Base-by-base conservation (phyloP, 805 yeast genomes). In the Blastobotrys parvus region DNA sequence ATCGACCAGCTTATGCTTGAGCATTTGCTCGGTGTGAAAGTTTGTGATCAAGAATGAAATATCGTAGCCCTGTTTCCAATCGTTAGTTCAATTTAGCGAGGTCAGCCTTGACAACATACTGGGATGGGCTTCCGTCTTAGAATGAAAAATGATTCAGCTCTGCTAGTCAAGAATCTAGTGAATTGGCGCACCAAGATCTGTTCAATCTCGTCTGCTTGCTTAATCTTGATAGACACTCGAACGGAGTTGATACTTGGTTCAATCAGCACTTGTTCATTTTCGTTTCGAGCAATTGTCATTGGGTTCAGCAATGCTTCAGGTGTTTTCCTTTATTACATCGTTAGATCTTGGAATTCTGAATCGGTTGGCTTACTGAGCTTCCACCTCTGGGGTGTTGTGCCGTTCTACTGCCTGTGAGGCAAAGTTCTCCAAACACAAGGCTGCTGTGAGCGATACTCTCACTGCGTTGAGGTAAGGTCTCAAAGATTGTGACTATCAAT, bases 191-290 rank as follows among this genome's bases (percentile, higher is more conserved):
- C 98, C 50, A 92, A 72, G 46, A 92, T 88, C 56, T 78, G 83
- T 67, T 92, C 98, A 60, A 92, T 89, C 62, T 92, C 98, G 64
- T 92, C 98, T 10, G 95, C 94, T 65, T 92, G 98, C 64, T 92
- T 92, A 63, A 92, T 90, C 61, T 82, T 84, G 55, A 92, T 82
- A 34, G 92, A 82, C 20, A 92, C 82, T 59, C 98, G 75, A 32
- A 89, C 85, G 1, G 95, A 84, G 65, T 92, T 92, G 59, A 92
- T 82, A 49, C 94, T 82, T 10, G 97, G 88, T 62, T 92, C 98
- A 54, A 92, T 92, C 51, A 92, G 67, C 19, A 92, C 94, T 59
- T 78, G 77, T 63, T 92, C 98, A 58, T 86, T 82, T 60, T 90
- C 97, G 60, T 92, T 92, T 65, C 98, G 78, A 1, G 95, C 82